Base-by-base conservation (phyloP, 2,329 filamentous ascomycete species). In the Trichoderma asperellum region DNA sequence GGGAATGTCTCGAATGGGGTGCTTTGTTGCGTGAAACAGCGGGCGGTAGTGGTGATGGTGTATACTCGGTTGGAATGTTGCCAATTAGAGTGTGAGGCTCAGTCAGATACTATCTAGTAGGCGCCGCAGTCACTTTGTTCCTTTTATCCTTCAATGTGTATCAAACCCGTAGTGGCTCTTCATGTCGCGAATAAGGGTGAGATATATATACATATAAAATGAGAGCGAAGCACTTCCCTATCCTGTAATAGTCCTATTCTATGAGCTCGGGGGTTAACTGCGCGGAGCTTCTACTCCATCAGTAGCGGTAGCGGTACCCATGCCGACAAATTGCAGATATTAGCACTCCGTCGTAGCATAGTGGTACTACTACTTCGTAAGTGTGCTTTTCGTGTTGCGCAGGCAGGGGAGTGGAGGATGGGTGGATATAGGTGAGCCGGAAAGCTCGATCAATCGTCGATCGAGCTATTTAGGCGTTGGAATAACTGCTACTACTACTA, bases 401-500 rank as follows among this genome's bases (percentile, higher is more conserved):
- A 6, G 35, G 62, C 37, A 18, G n/a, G 34, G 61, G 24, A 24
- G 47, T 49, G 21, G 34, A 64, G 18, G 37, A 29, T 37, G 34
- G 52, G 53, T 57, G 62, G 53, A 56, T 64, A 57, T 40, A 37
- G 37, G 27, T 27, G n/a, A 24, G 55, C 32, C 55, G 55, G 55
- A 34, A 32, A 63, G 29, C 53, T 47, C 62, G 52, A 65, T 65
- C 53, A 43, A 65, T 65, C 52, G 62, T 57, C 53, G 62, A 65
- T 65, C 62, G 52, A 24, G 53, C 53, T 65, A 65, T 27, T 43
- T 29, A 29, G 61, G 34, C 29, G 49, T 49, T 40, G 61, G 37
- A 57, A 40, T 21, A n/a, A 18, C 40, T 43, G 40, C 40, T 18
- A n/a, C 37, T 40, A 40, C 14, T 18, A 12, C 2, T 24, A 24